Evolutionary conservation across 2,329 filamentous ascomycete species (phyloP).

Genomic region (Cladosporium sp.): DNA sequence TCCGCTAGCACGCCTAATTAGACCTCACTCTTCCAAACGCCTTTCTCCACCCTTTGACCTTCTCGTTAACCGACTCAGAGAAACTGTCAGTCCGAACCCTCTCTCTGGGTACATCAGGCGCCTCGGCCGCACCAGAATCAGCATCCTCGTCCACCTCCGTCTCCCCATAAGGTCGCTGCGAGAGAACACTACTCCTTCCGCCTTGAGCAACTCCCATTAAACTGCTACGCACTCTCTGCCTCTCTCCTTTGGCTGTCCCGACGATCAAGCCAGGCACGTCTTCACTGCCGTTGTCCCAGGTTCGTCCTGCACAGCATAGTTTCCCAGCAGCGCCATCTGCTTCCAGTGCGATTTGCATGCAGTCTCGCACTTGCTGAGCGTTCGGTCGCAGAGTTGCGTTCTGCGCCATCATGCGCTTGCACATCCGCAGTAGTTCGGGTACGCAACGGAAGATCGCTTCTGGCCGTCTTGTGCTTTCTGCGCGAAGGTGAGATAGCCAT

Average conservation of each 20-base stretch:
- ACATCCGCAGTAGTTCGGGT: slow-evolving; percentile 37
- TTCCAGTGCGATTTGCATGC: slow-evolving; percentile 26
- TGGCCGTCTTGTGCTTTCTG: slow-evolving; percentile 22
- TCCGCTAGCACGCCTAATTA: not conserved
- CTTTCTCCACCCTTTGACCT: not conserved
- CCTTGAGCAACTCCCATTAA: slow-evolving; percentile 8
- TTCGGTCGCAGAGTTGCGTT: slow-evolving; percentile 39
- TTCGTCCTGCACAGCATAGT: slow-evolving; percentile 26
- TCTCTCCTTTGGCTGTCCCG: not conserved
- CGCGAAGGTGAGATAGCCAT: slow-evolving; percentile 57
- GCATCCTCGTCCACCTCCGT: not conserved
- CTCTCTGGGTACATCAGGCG: slow-evolving; percentile 10
- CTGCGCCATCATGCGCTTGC: slow-evolving; percentile 40
- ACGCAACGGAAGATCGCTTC: slow-evolving; percentile 36
- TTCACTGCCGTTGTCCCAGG: slow-evolving; percentile 1
- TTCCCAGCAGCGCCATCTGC: slow-evolving; percentile 26
- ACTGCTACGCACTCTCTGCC: not conserved
- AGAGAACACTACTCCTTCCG: not conserved
- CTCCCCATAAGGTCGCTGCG: not conserved
- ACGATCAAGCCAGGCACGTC: not conserved
- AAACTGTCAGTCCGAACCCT: not conserved
- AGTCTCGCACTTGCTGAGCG: slow-evolving; percentile 39
- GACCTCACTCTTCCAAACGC: slow-evolving; percentile 3
- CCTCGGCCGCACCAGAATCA: not conserved
- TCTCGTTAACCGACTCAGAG: not conserved